These are phyloP conservation scores for Cucurbita maxima DNA, from an alignment of 306 rosid genomes.

Conservation along the genomic window DNA sequence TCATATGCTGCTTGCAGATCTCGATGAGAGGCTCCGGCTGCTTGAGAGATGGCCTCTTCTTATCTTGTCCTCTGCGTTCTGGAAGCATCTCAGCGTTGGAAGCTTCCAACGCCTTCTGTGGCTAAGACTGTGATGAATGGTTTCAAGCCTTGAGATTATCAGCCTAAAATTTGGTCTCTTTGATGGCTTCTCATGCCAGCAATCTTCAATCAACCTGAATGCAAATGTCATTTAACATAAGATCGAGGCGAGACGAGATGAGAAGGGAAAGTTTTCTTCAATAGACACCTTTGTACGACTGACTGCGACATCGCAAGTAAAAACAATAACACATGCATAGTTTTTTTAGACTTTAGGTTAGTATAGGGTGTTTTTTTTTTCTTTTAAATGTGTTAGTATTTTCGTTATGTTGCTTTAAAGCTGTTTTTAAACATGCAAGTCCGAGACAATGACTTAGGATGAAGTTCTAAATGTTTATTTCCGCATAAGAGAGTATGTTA, in stretches of 20 bases:
- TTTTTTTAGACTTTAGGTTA: too few species aligned
- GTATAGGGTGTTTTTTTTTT: too few species aligned
- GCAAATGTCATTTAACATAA: conserved; percentile 8
- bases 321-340: too few species aligned
- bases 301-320: too few species aligned
- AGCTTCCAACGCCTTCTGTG: conserved; percentile 87
- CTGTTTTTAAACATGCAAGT: too few species aligned
- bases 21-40: conserved; percentile 45
- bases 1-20: conserved; percentile 28
- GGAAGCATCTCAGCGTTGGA: conserved; percentile 65
- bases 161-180: conserved; percentile 80
- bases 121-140: conserved; percentile 39
- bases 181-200: conserved; percentile 86
- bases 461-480: too few species aligned
- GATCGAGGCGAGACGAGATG: not conserved
- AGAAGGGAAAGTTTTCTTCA: too few species aligned
- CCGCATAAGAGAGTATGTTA: too few species aligned
- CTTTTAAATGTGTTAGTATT: too few species aligned
- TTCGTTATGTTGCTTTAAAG: too few species aligned
- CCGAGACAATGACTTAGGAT: too few species aligned
- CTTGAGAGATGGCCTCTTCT: conserved; percentile 33
- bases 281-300: too few species aligned
- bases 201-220: conserved; percentile 67
- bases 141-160: conserved; percentile 55
- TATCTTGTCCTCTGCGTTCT: conserved; percentile 47